Evolutionary conservation across 176 grass and related monocot species (phyloP).

Genomic region (Oryza glaberrima): DNA sequence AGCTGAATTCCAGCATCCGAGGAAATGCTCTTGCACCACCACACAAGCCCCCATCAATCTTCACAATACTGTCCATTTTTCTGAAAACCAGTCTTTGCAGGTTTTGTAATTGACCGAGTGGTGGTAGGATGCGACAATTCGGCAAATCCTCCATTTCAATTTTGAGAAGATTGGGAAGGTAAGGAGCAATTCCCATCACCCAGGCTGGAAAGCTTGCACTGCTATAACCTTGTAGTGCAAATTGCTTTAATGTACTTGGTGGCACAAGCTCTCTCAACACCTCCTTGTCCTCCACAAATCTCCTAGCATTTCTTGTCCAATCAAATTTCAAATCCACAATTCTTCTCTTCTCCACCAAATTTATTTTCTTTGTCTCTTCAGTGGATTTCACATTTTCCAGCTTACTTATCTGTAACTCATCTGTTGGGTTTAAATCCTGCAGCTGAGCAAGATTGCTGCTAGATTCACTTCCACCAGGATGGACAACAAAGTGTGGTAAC

Average conservation of each 20-base stretch:
- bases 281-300: conserved; percentile 15
- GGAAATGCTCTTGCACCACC: conserved; percentile 18
- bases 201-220: neutral
- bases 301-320: neutral
- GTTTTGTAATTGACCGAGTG: conserved; percentile 8
- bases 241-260: neutral
- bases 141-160: neutral
- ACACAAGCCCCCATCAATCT: neutral
- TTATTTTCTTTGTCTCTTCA: neutral
- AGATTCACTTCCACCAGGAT: neutral
- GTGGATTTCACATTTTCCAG: conserved; percentile 25
- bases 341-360: neutral
- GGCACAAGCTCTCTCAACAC: conserved; percentile 15
- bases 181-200: neutral
- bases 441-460: conserved; percentile 5
- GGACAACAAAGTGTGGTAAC: neutral
- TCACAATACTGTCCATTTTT: neutral
- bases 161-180: neutral
- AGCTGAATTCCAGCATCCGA: neutral
- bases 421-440: neutral
- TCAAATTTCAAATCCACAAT: neutral
- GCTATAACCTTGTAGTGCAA: neutral
- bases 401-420: neutral
- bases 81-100: neutral
- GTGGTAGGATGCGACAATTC: neutral